Base-by-base conservation (phyloP, 345 rosid species). In the Litchi chinensis region DNA sequence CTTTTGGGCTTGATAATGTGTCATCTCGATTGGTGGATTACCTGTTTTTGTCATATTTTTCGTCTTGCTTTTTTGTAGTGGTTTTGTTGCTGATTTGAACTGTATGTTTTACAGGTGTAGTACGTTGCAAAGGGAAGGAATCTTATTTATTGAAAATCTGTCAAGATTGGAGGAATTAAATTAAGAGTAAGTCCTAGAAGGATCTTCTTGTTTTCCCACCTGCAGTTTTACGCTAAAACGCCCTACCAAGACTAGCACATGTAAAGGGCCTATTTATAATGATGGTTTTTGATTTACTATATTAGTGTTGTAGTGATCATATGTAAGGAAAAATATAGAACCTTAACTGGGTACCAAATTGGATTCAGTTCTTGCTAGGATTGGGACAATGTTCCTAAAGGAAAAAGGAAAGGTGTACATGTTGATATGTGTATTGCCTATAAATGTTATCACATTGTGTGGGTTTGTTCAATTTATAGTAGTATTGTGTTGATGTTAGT, bases 101-200 rank as follows among this genome's bases (percentile, higher is more conserved):
- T 44, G 68, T 43, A 46, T 65, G 18, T 70, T 67, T 77, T 73
- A 10, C 81, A 80, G 88, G 82, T 19, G 22, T 22, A 65, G 44
- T 39, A 19, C 41, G 62, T 22, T 12, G 76, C 24, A 18, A 41
- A 26, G 21, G 65, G 44, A 3, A 37, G 40, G 10, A 21, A 63
- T 56, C 65, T 41, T 43, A 18, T 63, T 52, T 71, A 54, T 56
- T 67, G 26, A 78, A 70, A 18, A 15, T 69, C 77, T 72, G 79
- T 52, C 76, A 82, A 82, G 80, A 75, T 83, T 74, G 88, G 88
- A 68, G 85, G 80, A 79, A 77, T 77, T 56, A 44, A 71, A 56
- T 73, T 76, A 60, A 65, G 54, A 57, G 87, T 79, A 81, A 70
- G 86, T 65, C 66, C 48, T 59, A 10, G 22, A 28, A 32, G 70